Evolutionary conservation across 108 stramenopile species (phyloP), one percentile per base, ranked within the genome.

Genomic region (Stephanodiscus triporus): DNA sequence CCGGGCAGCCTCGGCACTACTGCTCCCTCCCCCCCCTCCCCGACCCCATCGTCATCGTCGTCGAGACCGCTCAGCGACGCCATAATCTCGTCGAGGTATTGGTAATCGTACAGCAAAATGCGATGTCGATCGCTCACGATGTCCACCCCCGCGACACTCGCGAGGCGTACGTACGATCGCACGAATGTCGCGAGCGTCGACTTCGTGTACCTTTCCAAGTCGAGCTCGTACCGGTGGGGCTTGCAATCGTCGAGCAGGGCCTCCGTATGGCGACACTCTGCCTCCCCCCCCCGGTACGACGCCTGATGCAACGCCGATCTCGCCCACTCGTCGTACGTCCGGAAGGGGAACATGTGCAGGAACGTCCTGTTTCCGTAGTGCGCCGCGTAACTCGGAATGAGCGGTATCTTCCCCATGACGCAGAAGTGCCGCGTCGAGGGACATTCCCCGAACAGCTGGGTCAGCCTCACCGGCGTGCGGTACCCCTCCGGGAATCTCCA

Each of bases 281-380:
- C 32, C 43, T 57, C 56, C 38, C 69, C 69, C 27, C 53, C 69
- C 26, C 69, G 69, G 30, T 59, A 70, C 19, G 37, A 40, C 9
- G 53, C n/a, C 59, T 70, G 69, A 23, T 59, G 38, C 57, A 70
- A 60, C 20, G 69, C 69, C 34, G 69, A 70, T 5, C 27, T 6
- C 40, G 56, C 69, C 69, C 69, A 70, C 45, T 70, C 56, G 26
- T 70, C 57, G 29, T 70, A 70, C 16, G 30, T 38, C 17, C 69
- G 38, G 14, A 59, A 59, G 6, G 69, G 69, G 45, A 70, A 70
- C 49, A 70, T 42, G 45, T 70, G 69, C 1, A 70, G 24, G 59
- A 70, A 70, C 17, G 30, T 22, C 16, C 38, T 70, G 2, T 16
- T 47, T 4, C 9, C 13, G 23, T 55, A 40, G 16, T 59, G 45